Percentiles rank a stretch among this genome's conserved stretches.
Conservation (phyloP, 1,284 basidiomycete genomes). For the Chondrostereum purpureum region DNA sequence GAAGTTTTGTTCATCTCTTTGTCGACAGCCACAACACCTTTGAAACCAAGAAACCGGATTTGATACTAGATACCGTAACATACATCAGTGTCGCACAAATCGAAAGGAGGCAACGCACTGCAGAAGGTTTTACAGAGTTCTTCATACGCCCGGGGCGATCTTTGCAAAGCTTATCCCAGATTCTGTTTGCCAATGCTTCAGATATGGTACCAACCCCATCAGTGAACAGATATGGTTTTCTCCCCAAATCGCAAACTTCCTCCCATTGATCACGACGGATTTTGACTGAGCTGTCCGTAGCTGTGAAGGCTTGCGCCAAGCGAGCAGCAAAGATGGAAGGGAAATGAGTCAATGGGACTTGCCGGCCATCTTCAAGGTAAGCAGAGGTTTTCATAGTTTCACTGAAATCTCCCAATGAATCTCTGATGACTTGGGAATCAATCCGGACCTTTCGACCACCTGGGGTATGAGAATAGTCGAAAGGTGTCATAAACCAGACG, state of each 20-base stretch:
- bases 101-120: constrained; percentile 32
- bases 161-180: constrained; percentile 50
- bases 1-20: constrained; percentile 33
- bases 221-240: constrained; percentile 47
- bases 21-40: constrained; percentile 70
- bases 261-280: constrained; percentile 55
- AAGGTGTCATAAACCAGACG: constrained; percentile 72
- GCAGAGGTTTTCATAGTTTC: constrained; percentile 24
- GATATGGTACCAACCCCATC: constrained; percentile 79
- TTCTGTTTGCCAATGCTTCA: constrained; percentile 41
- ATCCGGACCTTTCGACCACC: constrained; percentile 28
- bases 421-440: constrained; percentile 50
- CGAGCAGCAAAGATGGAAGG: constrained; percentile 79
- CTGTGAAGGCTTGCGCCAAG: constrained; percentile 77
- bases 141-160: constrained; percentile 29
- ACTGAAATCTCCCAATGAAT: constrained; percentile 57
- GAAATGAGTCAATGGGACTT: constrained; percentile 39
- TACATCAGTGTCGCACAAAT: constrained; percentile 2
- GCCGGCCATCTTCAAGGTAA: constrained; percentile 55
- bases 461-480: constrained; percentile 33
- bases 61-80: constrained; percentile 64
- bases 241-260: constrained; percentile 46
- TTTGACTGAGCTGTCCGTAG: constrained; percentile 64
- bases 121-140: constrained; percentile 43
- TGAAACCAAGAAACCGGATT: constrained; percentile 73